phyloP scores from a whole-genome alignment of 2,329 filamentous ascomycete species.

The Cladosporium sp. region DNA sequence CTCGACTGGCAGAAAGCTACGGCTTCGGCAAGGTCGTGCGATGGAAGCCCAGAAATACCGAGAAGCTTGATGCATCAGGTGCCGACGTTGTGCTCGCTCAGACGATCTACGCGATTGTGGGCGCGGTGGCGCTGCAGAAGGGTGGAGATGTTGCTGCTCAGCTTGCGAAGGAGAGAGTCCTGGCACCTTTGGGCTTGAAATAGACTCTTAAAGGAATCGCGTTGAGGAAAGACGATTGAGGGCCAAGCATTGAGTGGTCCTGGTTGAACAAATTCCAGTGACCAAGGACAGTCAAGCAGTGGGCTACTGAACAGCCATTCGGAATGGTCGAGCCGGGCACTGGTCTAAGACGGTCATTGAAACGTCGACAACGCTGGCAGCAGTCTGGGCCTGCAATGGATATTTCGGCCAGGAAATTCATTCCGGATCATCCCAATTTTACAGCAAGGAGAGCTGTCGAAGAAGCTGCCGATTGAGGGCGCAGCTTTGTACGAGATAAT shows the following conservation, averaged over 20 bases:
- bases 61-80: constrained; percentile 69
- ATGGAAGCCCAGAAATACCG: constrained; percentile 78
- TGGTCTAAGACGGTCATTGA: too few relatives aligned
- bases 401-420: too few relatives aligned
- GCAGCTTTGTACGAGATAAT: constrained; percentile 11
- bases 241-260: background rate
- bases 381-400: too few relatives aligned
- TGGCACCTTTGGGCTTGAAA: constrained; percentile 45
- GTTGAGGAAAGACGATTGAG: background rate
- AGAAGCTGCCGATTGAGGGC: background rate
- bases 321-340: background rate
- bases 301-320: background rate
- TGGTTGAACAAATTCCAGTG: background rate
- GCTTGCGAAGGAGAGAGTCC: constrained; percentile 71
- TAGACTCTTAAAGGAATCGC: background rate
- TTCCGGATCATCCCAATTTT: background rate
- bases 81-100: constrained; percentile 70
- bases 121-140: constrained; percentile 82
- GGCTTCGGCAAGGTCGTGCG: constrained; percentile 72
- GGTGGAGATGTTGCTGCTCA: constrained; percentile 73
- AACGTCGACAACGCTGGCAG: too few relatives aligned
- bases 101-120: constrained; percentile 78
- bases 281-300: too few relatives aligned
- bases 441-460: background rate
- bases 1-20: constrained; percentile 63